These are phyloP conservation scores for Scedosporium dehoogii DNA, from an alignment of 2,329 filamentous ascomycete species.

Conservation along the genomic window DNA sequence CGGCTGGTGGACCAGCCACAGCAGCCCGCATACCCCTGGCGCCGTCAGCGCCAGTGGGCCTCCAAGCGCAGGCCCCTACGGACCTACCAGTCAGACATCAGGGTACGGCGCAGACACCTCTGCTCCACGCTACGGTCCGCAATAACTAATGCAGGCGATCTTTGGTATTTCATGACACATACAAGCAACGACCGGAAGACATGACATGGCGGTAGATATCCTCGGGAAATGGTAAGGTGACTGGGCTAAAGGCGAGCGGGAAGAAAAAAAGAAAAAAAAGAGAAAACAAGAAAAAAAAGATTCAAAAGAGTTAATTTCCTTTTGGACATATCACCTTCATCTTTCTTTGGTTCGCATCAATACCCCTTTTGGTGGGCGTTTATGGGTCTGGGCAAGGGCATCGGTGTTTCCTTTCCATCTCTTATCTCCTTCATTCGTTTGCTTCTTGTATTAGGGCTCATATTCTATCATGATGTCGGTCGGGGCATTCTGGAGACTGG, in stretches of 20 bases:
- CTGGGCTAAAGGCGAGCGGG: not conserved
- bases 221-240: not conserved
- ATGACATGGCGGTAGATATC: not conserved
- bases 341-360: constrained; percentile 2
- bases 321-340: not conserved
- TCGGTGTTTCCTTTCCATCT: not conserved
- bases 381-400: not conserved
- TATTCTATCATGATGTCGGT: not conserved
- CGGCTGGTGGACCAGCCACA: constrained; percentile 6
- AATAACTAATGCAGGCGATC: not conserved
- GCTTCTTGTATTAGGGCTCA: not conserved
- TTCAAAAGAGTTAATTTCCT: not conserved
- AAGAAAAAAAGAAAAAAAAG: not conserved
- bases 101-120: not conserved
- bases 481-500: not conserved
- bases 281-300: not conserved
- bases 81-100: not conserved
- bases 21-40: not conserved
- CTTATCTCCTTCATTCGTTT: not conserved
- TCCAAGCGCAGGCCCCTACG: constrained; percentile 3
- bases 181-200: not conserved
- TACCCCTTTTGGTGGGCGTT: constrained; percentile 1
- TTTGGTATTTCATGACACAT: not conserved
- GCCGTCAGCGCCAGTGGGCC: constrained; percentile 2
- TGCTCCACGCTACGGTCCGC: constrained; percentile 1